phyloP scores from a whole-genome alignment of 768 basidiomycete genomes.

The Amanita pallidorosea region DNA sequence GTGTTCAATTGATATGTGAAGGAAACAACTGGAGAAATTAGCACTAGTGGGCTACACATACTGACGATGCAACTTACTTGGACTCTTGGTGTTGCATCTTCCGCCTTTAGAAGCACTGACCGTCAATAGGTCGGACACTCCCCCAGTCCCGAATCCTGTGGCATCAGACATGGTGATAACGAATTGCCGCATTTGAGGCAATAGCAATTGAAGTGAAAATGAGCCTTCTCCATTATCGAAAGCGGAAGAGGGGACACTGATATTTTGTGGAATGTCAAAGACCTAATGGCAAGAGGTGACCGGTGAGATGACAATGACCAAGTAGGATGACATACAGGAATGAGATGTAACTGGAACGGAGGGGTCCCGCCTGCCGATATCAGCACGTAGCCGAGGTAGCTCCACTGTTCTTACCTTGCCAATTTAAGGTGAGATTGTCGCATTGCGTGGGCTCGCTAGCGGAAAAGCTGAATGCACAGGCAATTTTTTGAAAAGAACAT shows the following conservation, averaged over 20 bases:
- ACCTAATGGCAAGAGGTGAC: slow-evolving; percentile 21
- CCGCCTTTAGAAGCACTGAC: slow-evolving; percentile 37
- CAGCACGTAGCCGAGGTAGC: neutral
- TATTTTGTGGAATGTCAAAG: slow-evolving; percentile 41
- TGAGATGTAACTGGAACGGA: slow-evolving; percentile 40
- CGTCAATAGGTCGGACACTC: slow-evolving; percentile 35
- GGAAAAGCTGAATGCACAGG: slow-evolving; percentile 36
- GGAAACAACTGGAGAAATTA: slow-evolving; percentile 17
- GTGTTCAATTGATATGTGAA: slow-evolving; percentile 42
- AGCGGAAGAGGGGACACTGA: slow-evolving; percentile 43
- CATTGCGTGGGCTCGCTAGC: slow-evolving; percentile 41
- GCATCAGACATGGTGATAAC: slow-evolving; percentile 63
- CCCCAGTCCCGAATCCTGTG: slow-evolving; percentile 59
- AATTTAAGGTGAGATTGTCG: slow-evolving; percentile 46
- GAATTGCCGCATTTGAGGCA: slow-evolving; percentile 28
- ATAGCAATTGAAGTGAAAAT: slow-evolving; percentile 35
- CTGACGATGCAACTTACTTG: slow-evolving; percentile 18
- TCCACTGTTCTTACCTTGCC: slow-evolving; percentile 39
- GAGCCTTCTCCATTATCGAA: slow-evolving; percentile 44
- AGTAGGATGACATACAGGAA: slow-evolving; percentile 32
- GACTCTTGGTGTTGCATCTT: slow-evolving; percentile 38
- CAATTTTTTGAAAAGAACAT: slow-evolving; percentile 13
- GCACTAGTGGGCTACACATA: neutral
- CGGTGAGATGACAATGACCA: slow-evolving; percentile 2
- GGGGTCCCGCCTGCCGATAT: slow-evolving; percentile 40